These are phyloP conservation scores for Barnettozyma californica DNA, from an alignment of 805 yeast genomes.

Conservation along the genomic window DNA sequence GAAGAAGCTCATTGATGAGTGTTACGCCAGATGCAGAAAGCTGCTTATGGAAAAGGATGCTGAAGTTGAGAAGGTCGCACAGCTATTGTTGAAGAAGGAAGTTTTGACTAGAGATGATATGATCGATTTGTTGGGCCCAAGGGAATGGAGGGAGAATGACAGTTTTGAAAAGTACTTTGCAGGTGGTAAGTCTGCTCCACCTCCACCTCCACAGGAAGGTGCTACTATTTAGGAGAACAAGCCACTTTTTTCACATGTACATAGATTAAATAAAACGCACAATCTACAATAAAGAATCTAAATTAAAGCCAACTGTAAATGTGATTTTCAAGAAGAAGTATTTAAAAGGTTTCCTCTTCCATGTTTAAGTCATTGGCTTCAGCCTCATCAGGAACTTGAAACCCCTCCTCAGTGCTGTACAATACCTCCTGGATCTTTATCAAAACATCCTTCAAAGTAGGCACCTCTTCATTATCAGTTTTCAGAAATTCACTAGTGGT, in stretches of 20 bases:
- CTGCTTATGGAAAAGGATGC: conserved; percentile 54
- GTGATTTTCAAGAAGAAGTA: too few species aligned
- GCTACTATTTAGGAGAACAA: background rate
- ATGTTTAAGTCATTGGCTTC: conserved; percentile 22
- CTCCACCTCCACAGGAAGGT: conserved; percentile 14
- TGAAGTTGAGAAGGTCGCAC: conserved; percentile 66
- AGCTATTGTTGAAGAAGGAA: conserved; percentile 65
- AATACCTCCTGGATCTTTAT: conserved; percentile 69
- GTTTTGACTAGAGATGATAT: conserved; percentile 79
- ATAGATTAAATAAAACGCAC: background rate
- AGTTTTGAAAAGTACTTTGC: conserved; percentile 85
- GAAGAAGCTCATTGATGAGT: conserved; percentile 58
- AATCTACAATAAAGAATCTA: background rate
- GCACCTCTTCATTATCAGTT: conserved; percentile 22
- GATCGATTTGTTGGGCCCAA: conserved; percentile 67
- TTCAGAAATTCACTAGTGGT: conserved; percentile 50
- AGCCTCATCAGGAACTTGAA: conserved; percentile 51
- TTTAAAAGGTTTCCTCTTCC: conserved; percentile 33
- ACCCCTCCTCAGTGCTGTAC: conserved; percentile 81
- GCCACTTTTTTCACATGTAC: background rate
- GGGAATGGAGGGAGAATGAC: conserved; percentile 75
- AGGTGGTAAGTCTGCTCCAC: conserved; percentile 18
- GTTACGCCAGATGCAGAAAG: conserved; percentile 53
- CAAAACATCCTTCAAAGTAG: conserved; percentile 38
- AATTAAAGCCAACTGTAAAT: background rate